Evolutionary conservation across 495 filamentous ascomycete species (phyloP).

Genomic region (Echria macrotheca): DNA sequence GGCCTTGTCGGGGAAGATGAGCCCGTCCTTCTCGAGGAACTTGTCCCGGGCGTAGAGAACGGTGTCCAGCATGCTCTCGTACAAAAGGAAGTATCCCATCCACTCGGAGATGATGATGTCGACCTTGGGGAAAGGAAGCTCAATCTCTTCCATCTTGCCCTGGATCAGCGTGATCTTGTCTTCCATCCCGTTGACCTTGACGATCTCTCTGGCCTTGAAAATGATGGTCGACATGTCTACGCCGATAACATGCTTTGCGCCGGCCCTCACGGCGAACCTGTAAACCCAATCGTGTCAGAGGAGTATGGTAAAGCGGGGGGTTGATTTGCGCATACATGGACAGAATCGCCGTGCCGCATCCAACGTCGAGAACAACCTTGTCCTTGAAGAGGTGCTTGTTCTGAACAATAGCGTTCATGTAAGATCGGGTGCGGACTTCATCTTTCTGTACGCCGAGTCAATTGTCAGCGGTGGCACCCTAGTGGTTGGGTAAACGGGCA

Average conservation of each 20-base stretch:
- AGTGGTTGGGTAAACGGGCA: slow-evolving; percentile 2
- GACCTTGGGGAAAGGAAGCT: slow-evolving; percentile 71
- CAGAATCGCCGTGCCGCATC: slow-evolving; percentile 87
- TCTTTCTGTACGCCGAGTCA: slow-evolving; percentile 65
- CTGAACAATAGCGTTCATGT: slow-evolving; percentile 93
- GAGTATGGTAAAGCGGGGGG: not conserved
- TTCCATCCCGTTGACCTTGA: slow-evolving; percentile 72
- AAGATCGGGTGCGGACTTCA: slow-evolving; percentile 91
- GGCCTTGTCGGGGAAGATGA: slow-evolving; percentile 89
- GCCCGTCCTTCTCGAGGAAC: slow-evolving; percentile 67
- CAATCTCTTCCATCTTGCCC: slow-evolving; percentile 90
- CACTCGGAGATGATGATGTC: slow-evolving; percentile 96
- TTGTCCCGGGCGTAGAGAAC: slow-evolving; percentile 83
- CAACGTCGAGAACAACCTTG: slow-evolving; percentile 88
- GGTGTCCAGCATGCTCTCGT: slow-evolving; percentile 93
- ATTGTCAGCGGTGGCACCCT: slow-evolving; percentile 6
- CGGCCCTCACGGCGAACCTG: slow-evolving; percentile 82
- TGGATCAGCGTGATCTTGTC: slow-evolving; percentile 75
- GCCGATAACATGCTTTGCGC: slow-evolving; percentile 83
- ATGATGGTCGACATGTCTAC: slow-evolving; percentile 95
- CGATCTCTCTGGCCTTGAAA: slow-evolving; percentile 77
- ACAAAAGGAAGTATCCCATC: slow-evolving; percentile 95
- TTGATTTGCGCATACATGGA: slow-evolving; percentile 56
- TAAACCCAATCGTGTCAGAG: not conserved
- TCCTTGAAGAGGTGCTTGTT: slow-evolving; percentile 88